These are phyloP conservation scores for Leptoxyphium fumago DNA, from an alignment of 2,329 filamentous ascomycete species.

Conservation along the genomic window DNA sequence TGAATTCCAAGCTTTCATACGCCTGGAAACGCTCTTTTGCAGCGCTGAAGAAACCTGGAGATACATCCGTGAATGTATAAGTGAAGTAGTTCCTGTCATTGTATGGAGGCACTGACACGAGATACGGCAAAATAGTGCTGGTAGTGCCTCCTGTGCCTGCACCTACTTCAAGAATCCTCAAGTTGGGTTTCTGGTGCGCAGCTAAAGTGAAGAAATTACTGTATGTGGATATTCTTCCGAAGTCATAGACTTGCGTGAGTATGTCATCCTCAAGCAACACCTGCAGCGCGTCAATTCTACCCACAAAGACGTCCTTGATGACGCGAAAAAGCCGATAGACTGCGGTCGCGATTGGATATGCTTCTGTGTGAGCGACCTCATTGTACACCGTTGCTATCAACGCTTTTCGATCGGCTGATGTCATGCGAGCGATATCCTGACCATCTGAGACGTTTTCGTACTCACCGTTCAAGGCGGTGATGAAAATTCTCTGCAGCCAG, in stretches of 20 bases:
- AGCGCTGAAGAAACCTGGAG: slow-evolving; percentile 1
- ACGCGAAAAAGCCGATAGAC: not conserved
- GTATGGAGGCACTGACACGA: not conserved
- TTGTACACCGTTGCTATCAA: too few relatives aligned
- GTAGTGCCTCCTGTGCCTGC: not conserved
- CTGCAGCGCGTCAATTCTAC: not conserved
- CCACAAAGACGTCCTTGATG: not conserved
- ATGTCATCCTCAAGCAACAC: not conserved
- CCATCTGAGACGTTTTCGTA: too few relatives aligned
- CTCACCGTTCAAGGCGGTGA: too few relatives aligned
- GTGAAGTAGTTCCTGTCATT: not conserved
- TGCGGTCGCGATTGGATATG: not conserved
- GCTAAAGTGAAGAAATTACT: not conserved
- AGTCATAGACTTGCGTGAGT: not conserved
- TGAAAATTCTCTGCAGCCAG: too few relatives aligned
- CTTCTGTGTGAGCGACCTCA: too few relatives aligned
- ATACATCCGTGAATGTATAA: slow-evolving; percentile 1
- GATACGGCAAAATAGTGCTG: not conserved
- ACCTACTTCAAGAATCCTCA: not conserved
- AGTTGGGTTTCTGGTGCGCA: not conserved
- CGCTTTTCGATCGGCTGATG: too few relatives aligned
- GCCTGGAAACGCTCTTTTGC: not conserved
- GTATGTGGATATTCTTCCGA: not conserved
- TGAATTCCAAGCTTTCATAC: slow-evolving; percentile 1
- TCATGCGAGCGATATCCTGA: too few relatives aligned